These are phyloP conservation scores for Microstroma glucosiphilum DNA, from an alignment of 1,284 basidiomycete genomes.

Conservation along the genomic window DNA sequence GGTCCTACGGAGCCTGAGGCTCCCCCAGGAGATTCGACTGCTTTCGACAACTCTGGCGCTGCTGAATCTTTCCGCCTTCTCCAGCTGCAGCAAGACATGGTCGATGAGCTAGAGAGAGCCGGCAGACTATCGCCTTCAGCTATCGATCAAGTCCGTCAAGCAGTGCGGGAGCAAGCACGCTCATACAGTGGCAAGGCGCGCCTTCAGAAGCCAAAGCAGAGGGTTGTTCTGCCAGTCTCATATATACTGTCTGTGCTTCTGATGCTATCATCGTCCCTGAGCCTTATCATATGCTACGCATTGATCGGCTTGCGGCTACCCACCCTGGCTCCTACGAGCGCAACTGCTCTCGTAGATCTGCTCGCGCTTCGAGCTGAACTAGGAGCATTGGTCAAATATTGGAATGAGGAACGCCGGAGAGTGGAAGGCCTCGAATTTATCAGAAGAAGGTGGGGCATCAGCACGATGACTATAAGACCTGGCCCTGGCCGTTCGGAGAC, in stretches of 20 bases:
- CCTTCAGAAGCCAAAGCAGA: background rate
- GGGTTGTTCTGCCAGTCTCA: background rate
- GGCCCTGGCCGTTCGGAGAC: background rate
- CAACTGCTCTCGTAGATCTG: background rate
- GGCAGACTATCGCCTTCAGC: background rate
- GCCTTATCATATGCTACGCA: slow-evolving; percentile 1
- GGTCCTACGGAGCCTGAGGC: background rate
- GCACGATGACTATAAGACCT: background rate
- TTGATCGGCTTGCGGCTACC: background rate
- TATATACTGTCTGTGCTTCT: background rate
- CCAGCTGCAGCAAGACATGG: background rate
- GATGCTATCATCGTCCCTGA: background rate
- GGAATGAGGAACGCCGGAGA: background rate
- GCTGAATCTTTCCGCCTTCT: background rate
- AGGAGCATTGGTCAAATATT: background rate
- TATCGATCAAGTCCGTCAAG: background rate
- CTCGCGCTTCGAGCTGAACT: background rate
- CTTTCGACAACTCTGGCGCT: too few species aligned
- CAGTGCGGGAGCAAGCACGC: background rate
- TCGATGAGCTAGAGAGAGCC: slow-evolving; percentile 1
- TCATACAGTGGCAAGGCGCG: background rate
- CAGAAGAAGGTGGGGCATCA: slow-evolving; percentile 2
- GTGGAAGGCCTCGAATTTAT: slow-evolving; percentile 5
- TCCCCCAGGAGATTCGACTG: too few species aligned
- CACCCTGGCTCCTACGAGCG: background rate